Evolutionary conservation across 352 stramenopile genomes (phyloP).

Genomic region (Globisporangium solare): DNA sequence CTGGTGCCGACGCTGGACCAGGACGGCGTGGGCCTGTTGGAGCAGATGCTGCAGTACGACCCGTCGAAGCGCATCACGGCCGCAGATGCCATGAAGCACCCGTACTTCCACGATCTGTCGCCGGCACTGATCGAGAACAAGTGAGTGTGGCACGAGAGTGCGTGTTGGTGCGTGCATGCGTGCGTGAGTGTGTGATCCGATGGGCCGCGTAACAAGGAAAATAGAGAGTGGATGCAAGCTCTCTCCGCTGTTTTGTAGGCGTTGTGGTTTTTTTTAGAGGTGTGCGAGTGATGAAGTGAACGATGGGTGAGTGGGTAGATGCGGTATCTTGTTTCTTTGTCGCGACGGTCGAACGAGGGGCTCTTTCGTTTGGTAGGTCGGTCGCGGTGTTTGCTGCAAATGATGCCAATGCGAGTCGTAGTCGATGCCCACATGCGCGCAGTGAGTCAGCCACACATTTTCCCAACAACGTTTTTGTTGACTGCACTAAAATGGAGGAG

Average conservation of each 20-base stretch:
- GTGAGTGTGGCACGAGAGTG: slow-evolving; percentile 11
- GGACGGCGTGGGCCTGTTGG: slow-evolving; percentile 90
- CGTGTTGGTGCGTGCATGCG: background rate
- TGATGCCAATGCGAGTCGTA: too few relatives aligned
- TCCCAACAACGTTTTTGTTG: too few relatives aligned
- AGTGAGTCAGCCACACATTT: too few relatives aligned
- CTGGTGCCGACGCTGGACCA: slow-evolving; percentile 90
- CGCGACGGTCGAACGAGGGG: too few relatives aligned
- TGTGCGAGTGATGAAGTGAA: slow-evolving; percentile 1
- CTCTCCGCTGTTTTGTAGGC: background rate
- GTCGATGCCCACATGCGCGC: too few relatives aligned
- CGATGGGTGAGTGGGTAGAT: too few relatives aligned
- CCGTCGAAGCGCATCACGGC: slow-evolving; percentile 91
- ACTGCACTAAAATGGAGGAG: background rate
- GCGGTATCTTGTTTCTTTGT: too few relatives aligned
- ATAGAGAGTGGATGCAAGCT: background rate
- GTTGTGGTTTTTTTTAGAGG: slow-evolving; percentile 6
- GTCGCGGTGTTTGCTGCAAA: too few relatives aligned
- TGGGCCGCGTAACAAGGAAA: background rate
- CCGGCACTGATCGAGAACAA: slow-evolving; percentile 61
- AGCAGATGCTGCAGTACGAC: slow-evolving; percentile 88
- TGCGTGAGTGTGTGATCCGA: background rate
- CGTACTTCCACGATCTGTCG: slow-evolving; percentile 95
- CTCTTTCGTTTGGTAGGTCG: too few relatives aligned
- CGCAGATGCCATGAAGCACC: slow-evolving; percentile 93